Base-by-base conservation (phyloP, 805 yeast species). In the Candida peoriensis region DNA sequence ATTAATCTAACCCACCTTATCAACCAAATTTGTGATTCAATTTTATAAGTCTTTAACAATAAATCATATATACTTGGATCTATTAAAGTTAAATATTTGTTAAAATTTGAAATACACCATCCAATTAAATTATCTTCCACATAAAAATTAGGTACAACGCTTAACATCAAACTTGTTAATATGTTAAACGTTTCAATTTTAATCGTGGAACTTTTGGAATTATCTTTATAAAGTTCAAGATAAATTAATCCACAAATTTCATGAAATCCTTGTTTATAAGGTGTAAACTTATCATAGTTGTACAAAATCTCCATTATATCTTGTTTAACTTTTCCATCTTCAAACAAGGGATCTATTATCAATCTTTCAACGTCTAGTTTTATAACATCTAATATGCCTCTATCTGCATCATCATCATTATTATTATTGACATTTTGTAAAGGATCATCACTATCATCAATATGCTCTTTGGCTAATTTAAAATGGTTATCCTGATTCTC, bases 11-110 rank as follows among this genome's bases (percentile, higher is more conserved):
- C 61, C 58, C 68, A 72, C 33, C 78, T 48, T 11, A 72, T 72
- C 19, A 70, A 51, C 78, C 78, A 72, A 23, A 72, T 56, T 43
- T 68, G 76, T 6, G 70, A 58, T 39, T 72, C 78, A 6, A 72
- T 51, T 38, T 54, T 60, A 24, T 71, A 56, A 42, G 64, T 67
- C 32, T 63, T 65, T 12, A 63, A 52, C 25, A 72, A 48, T 38
- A 61, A 61, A 42, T 70, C 68, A 42, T 70, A 72, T 13, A 72
- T 57, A 13, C 66, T 55, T 32, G 64, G 70, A 46, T 72, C 78
- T 6, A 70, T 63, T 35, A 70, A 60, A 61, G 63, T 58, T 20
- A 72, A 48, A 25, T 59, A 51, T 23, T 54, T 54, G 43, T 72
- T 67, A 52, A 72, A 70, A 4, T 46, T 42, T n/a, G 51, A 42